Evolutionary conservation across 768 basidiomycete genomes (phyloP).

Genomic region (Tulasnella sp.): DNA sequence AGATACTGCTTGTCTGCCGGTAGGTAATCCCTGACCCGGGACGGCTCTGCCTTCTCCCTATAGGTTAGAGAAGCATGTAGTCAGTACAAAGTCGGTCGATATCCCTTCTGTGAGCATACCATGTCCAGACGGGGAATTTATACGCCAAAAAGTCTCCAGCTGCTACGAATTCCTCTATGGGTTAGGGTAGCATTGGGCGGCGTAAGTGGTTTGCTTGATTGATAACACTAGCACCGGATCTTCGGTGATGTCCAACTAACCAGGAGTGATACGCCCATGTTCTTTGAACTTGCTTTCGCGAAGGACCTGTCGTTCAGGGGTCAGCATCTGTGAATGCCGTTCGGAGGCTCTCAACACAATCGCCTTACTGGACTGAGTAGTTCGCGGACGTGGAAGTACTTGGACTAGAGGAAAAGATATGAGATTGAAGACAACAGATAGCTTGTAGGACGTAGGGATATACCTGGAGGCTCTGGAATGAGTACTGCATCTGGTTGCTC

Average conservation of each 20-base stretch:
- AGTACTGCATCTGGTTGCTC: conserved; percentile 8
- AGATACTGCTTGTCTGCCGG: conserved; percentile 95
- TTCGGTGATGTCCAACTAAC: conserved; percentile 31
- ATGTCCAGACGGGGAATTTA: conserved; percentile 98
- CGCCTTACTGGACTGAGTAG: conserved; percentile 77
- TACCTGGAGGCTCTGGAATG: conserved; percentile 19
- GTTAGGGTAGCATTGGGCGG: conserved; percentile 3
- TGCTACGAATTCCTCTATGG: conserved; percentile 88
- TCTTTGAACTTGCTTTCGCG: conserved; percentile 99
- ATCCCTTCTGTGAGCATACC: conserved; percentile 41
- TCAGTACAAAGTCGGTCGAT: neutral
- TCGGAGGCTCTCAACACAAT: conserved; percentile 15
- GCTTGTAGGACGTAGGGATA: neutral
- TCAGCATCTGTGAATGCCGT: neutral
- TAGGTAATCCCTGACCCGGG: conserved; percentile 83
- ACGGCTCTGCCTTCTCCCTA: conserved; percentile 88
- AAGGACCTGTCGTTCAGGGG: conserved; percentile 51
- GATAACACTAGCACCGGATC: neutral
- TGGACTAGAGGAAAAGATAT: conserved; percentile 74
- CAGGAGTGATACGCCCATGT: conserved; percentile 90
- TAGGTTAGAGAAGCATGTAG: conserved; percentile 12
- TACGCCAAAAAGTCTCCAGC: conserved; percentile 95
- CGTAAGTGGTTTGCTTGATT: neutral
- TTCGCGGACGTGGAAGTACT: conserved; percentile 88
- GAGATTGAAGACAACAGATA: conserved; percentile 37